Conservation (phyloP, 2,329 filamentous ascomycete genomes). For the Verticillium alfalfae region DNA sequence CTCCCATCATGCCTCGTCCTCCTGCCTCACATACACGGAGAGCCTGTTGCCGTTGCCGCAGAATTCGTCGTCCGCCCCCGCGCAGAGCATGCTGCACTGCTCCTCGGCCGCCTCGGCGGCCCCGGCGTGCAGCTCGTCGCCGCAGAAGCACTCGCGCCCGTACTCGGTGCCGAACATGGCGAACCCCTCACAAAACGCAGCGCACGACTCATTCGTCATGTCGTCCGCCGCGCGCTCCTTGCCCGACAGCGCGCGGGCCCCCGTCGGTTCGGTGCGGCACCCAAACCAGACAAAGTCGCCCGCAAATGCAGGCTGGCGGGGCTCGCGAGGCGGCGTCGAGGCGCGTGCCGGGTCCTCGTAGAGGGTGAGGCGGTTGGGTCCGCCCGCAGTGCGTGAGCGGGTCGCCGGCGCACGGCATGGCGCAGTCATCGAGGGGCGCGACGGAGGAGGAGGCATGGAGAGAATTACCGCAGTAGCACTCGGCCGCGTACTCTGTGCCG, state of each 20-base stretch:
- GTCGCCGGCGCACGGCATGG: slow-evolving; percentile 26
- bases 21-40: slow-evolving; percentile 23
- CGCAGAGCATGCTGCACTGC: slow-evolving; percentile 36
- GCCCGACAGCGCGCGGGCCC: slow-evolving; percentile 23
- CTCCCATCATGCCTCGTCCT: not conserved
- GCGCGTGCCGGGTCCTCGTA: slow-evolving; percentile 20
- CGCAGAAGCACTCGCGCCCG: slow-evolving; percentile 30
- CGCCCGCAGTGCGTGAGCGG: slow-evolving; percentile 26
- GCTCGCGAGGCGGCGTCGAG: slow-evolving; percentile 4
- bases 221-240: slow-evolving; percentile 14
- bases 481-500: slow-evolving; percentile 30
- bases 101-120: slow-evolving; percentile 19
- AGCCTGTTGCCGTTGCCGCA: slow-evolving; percentile 34
- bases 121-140: slow-evolving; percentile 18
- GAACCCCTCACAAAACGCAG: slow-evolving; percentile 21
- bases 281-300: slow-evolving; percentile 25
- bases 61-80: slow-evolving; percentile 26
- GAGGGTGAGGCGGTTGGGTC: slow-evolving; percentile 23
- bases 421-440: slow-evolving; percentile 24
- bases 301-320: slow-evolving; percentile 22
- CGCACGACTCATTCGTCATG: slow-evolving; percentile 27
- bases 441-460: slow-evolving; percentile 17
- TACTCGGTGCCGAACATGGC: slow-evolving; percentile 30
- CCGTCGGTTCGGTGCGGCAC: slow-evolving; percentile 29
- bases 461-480: slow-evolving; percentile 32